A percentile compares a stretch with the other conserved stretches of the same genome.
These are phyloP conservation scores for Acacia melanoxylon DNA, from an alignment of 306 rosid genomes.

Conservation along the genomic window DNA sequence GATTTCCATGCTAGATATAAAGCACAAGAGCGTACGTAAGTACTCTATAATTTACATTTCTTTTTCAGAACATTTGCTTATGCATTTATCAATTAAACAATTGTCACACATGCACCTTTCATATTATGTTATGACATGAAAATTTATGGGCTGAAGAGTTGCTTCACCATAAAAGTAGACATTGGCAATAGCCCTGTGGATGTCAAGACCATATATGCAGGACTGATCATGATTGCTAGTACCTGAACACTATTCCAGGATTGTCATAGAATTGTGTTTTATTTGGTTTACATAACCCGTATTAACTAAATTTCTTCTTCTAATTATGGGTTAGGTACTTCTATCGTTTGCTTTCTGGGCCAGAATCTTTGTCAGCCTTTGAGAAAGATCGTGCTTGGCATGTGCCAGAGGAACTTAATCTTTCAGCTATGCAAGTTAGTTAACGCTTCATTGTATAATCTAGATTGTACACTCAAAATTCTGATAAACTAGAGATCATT, in stretches of 20 bases:
- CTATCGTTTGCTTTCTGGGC: slow-evolving; percentile 81
- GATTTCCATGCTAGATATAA: slow-evolving; percentile 87
- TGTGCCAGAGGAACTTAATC: slow-evolving; percentile 70
- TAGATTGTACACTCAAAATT: slow-evolving; percentile 23
- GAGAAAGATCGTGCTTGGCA: slow-evolving; percentile 94
- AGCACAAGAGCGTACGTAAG: slow-evolving; percentile 97
- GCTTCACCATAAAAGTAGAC: background rate
- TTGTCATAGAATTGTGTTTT: background rate
- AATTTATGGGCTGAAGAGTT: background rate
- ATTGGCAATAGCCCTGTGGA: background rate
- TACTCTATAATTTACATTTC: slow-evolving; percentile 36
- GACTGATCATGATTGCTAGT: slow-evolving; percentile 14
- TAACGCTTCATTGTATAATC: slow-evolving; percentile 22
- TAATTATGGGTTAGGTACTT: slow-evolving; percentile 61
- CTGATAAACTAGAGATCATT: background rate
- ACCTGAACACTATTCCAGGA: slow-evolving; percentile 12
- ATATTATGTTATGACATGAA: background rate
- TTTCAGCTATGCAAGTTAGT: slow-evolving; percentile 83
- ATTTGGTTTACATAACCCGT: slow-evolving; percentile 12
- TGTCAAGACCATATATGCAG: slow-evolving; percentile 6
- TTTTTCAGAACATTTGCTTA: background rate
- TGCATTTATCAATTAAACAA: background rate
- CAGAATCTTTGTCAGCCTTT: slow-evolving; percentile 75
- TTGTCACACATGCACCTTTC: background rate
- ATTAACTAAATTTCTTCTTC: background rate